Evolutionary conservation across 306 rosid species (phyloP), one percentile per base, ranked within the genome.

Genomic region (Acmispon strigosus): DNA sequence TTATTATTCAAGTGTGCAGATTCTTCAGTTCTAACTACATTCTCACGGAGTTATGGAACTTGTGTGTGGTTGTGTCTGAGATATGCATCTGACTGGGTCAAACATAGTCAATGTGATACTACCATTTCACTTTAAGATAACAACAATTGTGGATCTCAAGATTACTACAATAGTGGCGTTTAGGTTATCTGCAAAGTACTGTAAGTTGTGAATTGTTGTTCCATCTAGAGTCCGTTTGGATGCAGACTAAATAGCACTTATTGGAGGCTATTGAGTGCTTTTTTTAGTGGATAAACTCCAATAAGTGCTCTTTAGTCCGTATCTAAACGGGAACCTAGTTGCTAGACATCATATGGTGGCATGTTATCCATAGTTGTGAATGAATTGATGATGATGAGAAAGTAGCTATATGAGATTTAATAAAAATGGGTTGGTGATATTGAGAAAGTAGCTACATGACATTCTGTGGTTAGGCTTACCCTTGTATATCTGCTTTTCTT

Each of bases 31-130:
- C 32, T 44, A 37, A 65, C 15, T 64, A 44, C 41, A 49, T 16
- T 32, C 52, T 22, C 15, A 50, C 59, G 34, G 11, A 3, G 49
- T 15, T 67, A 0, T 52, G 41, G 8, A 43, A 70, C 34, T 62
- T 63, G 10, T 37, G 10, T 37, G 70, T 55, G 22, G 32, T 49
- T 50, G 32, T 48, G 34, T 59, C 64, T 60, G 7, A 74, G 37
- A 27, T 62, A 37, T 56, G 4, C 49, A 6, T 39, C 27, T 57
- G 11, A 37, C 66, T 14, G 44, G 71, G 32, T 69, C 20, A 39
- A 53, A 20, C 7, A 16, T 8, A 32, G 52, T 72, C 73, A 70
- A 44, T 70, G 19, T 37, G 12, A 63, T 62, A 22, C 71, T 76
- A 17, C 20, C 69, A 20, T 24, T n/a, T 62, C n/a, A 8, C 18